phyloP scores from a whole-genome alignment of 2,329 filamentous ascomycete species.

The Colletotrichum chlorophyti region DNA sequence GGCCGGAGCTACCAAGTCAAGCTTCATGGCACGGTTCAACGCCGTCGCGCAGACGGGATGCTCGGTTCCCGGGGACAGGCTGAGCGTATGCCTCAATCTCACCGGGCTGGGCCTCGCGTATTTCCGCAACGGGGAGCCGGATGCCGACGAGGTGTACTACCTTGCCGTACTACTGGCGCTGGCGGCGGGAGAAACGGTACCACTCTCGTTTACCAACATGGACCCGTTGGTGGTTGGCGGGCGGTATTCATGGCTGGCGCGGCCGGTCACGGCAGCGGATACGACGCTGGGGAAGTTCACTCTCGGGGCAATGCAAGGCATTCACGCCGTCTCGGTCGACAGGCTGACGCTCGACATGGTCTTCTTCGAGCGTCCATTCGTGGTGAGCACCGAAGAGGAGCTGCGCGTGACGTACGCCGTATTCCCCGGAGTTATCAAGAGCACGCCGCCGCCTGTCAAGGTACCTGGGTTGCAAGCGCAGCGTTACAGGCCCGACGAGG shows the following conservation, averaged over 20 bases:
- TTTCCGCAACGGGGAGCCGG: background rate
- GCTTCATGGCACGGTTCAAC: conserved; percentile 16
- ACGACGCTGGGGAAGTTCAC: conserved; percentile 5
- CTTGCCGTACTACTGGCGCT: background rate
- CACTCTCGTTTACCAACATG: background rate
- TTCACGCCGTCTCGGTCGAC: background rate
- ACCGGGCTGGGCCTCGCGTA: conserved; percentile 8
- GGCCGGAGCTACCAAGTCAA: background rate
- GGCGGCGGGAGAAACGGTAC: background rate
- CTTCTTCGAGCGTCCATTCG: background rate
- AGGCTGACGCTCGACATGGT: conserved; percentile 3
- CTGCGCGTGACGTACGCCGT: background rate
- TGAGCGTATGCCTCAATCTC: conserved; percentile 12
- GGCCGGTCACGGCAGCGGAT: background rate
- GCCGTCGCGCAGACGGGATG: conserved; percentile 7
- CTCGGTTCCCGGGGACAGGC: conserved; percentile 4
- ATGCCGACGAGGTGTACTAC: background rate
- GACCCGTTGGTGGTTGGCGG: background rate
- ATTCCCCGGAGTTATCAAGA: conserved; percentile 1
- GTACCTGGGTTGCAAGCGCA: too few species aligned
- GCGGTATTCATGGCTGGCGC: background rate
- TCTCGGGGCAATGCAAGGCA: background rate
- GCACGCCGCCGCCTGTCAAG: conserved; percentile 3
- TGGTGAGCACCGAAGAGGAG: background rate
- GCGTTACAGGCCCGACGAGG: background rate